Conservation (phyloP, 2,329 filamentous ascomycete genomes). For the Aspergillus quadrilineatus region DNA sequence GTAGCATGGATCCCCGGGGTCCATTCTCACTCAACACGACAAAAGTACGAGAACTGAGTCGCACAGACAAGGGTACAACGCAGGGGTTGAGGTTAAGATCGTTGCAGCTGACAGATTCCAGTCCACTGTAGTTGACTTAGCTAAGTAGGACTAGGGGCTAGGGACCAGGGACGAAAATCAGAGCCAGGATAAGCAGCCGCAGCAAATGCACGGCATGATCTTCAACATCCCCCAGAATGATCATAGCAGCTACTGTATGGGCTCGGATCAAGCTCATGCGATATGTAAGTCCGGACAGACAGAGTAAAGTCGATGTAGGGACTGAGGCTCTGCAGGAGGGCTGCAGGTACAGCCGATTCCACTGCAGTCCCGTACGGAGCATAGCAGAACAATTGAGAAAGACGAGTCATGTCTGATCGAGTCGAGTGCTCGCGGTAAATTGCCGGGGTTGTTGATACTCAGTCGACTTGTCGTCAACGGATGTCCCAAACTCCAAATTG, state of each 20-base stretch:
- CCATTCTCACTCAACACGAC: not conserved
- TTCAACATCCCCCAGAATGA: not conserved
- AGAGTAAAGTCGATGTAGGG: constrained; percentile 6
- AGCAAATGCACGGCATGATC: not conserved
- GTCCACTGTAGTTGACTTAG: not conserved
- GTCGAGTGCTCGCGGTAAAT: not conserved
- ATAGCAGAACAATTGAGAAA: not conserved
- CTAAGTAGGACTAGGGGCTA: not conserved
- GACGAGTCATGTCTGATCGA: not conserved
- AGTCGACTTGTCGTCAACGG: not conserved
- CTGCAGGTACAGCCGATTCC: constrained; percentile 21
- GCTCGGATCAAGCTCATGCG: not conserved
- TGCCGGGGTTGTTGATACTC: not conserved
- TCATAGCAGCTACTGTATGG: not conserved
- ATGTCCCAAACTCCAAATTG: not conserved
- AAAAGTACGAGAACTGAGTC: not conserved
- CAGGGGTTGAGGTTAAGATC: constrained; percentile 1
- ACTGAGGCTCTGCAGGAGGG: constrained; percentile 17
- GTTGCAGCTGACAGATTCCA: not conserved
- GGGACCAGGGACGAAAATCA: not conserved
- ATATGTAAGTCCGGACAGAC: constrained; percentile 2
- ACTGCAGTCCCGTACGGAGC: not conserved
- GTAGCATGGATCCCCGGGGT: not conserved
- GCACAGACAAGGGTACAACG: constrained; percentile 3
- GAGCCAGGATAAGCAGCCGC: not conserved